Conservation (phyloP, 371 early-diverging fungal genomes). For the Rhizopus stolonifer region DNA sequence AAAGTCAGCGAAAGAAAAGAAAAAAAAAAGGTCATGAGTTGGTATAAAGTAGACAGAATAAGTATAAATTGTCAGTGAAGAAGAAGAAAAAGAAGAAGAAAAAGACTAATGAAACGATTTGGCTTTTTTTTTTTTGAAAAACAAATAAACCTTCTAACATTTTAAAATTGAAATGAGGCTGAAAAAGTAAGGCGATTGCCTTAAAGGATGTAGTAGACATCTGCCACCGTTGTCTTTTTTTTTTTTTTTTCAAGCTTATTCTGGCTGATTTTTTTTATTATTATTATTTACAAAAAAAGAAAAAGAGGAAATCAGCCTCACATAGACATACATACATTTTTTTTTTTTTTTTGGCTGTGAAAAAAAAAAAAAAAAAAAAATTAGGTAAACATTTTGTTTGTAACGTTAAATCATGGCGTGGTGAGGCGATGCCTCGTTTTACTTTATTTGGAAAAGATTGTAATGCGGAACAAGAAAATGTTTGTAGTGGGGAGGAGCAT, state of each 20-base stretch:
- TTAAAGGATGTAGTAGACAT: no score
- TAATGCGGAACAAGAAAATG: background rate
- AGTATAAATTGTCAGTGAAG: no score
- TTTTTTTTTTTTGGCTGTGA: background rate
- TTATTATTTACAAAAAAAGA: background rate
- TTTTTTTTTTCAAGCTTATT: no score
- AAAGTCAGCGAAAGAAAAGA: background rate
- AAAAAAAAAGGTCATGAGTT: no score
- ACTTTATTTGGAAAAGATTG: background rate
- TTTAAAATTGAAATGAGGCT: no score
- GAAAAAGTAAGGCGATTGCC: no score
- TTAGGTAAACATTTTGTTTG: no score
- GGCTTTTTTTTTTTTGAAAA: slow-evolving; percentile 1
- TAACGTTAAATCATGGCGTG: slow-evolving; percentile 1
- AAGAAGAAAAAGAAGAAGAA: no score
- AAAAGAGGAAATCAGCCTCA: background rate
- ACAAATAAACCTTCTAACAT: background rate
- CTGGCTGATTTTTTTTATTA: background rate
- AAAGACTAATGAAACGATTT: no score
- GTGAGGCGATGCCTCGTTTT: slow-evolving; percentile 4
- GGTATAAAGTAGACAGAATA: no score
- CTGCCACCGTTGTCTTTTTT: no score
- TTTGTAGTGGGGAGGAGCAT: background rate
- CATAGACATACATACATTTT: background rate
- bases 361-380: background rate